Evolutionary conservation across 106 monocot genomes (phyloP).

Genomic region (Phalaenopsis aphrodite): DNA sequence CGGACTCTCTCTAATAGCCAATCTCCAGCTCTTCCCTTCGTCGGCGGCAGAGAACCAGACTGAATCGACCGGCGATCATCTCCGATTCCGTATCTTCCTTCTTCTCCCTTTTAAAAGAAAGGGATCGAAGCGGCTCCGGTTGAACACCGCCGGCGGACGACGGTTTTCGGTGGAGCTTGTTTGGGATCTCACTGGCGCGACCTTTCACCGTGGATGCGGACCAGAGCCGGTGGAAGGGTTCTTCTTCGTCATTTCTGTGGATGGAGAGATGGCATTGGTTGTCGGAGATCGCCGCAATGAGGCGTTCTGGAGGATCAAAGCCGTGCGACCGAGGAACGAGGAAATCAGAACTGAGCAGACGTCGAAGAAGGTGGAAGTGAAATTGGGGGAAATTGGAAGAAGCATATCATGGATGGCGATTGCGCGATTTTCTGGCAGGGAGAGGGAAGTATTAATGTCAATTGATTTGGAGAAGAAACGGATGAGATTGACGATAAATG

Average conservation of each 20-base stretch:
- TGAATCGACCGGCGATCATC: neutral
- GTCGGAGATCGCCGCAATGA: neutral
- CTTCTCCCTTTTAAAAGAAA: neutral
- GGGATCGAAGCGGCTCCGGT: neutral
- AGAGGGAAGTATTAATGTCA: conserved; percentile 6
- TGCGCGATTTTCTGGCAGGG: neutral
- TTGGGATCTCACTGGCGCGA: neutral
- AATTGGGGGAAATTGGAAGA: neutral
- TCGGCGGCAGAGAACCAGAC: neutral
- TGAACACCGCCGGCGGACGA: neutral
- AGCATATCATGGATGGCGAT: neutral
- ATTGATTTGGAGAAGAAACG: neutral
- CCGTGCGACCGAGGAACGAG: neutral
- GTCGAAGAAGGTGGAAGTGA: conserved; percentile 1
- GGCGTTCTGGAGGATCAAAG: neutral
- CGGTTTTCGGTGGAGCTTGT: neutral
- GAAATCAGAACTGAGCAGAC: neutral
- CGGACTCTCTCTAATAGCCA: neutral
- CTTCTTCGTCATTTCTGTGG: neutral
- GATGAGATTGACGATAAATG: neutral
- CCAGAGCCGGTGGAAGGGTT: neutral
- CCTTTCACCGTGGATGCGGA: neutral
- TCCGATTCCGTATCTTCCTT: neutral
- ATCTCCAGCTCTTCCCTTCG: neutral
- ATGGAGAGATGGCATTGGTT: neutral